Percentiles rank a stretch among this genome's conserved stretches.
Evolutionary conservation across 1,139 yeast species (phyloP).

Genomic region (Saccharomyces hybrid): DNA sequence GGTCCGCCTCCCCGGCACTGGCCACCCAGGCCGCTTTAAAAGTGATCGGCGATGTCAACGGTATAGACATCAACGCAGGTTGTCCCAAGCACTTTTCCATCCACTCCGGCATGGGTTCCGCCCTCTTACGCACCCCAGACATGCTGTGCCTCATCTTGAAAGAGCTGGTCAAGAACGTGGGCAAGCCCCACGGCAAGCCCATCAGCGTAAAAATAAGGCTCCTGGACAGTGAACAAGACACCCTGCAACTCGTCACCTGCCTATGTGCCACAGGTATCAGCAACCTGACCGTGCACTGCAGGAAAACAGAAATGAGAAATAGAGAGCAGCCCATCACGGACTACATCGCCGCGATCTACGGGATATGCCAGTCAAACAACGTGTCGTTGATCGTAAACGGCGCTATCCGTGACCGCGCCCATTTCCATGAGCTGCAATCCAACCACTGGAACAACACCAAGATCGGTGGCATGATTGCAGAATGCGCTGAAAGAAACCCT

Average conservation of each 20-base stretch:
- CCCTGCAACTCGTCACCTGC: slow-evolving; percentile 52
- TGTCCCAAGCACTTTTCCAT: slow-evolving; percentile 88
- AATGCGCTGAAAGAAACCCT: slow-evolving; percentile 81
- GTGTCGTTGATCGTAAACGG: slow-evolving; percentile 81
- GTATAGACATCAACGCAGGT: slow-evolving; percentile 90
- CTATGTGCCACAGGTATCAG: slow-evolving; percentile 75
- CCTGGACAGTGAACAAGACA: slow-evolving; percentile 52
- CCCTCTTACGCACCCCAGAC: slow-evolving; percentile 75
- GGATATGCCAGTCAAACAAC: slow-evolving; percentile 53
- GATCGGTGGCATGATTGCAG: slow-evolving; percentile 90
- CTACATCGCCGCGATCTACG: slow-evolving; percentile 55
- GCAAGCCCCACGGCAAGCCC: slow-evolving; percentile 66
- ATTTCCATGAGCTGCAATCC: slow-evolving; percentile 46
- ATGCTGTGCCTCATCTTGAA: slow-evolving; percentile 58
- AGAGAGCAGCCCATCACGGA: slow-evolving; percentile 69
- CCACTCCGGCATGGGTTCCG: slow-evolving; percentile 98
- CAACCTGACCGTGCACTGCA: slow-evolving; percentile 83
- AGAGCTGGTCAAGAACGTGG: slow-evolving; percentile 69
- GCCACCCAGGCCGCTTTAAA: slow-evolving; percentile 83
- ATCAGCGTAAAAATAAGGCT: slow-evolving; percentile 86
- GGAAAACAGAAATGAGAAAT: slow-evolving; percentile 85
- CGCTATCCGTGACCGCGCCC: slow-evolving; percentile 49
- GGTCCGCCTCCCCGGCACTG: slow-evolving; percentile 72
- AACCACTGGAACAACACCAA: slow-evolving; percentile 39
- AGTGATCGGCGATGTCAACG: slow-evolving; percentile 81